Evolutionary conservation across 768 basidiomycete genomes (phyloP), one percentile per base, ranked within the genome.

Genomic region (Candolleomyces eurysporus): DNA sequence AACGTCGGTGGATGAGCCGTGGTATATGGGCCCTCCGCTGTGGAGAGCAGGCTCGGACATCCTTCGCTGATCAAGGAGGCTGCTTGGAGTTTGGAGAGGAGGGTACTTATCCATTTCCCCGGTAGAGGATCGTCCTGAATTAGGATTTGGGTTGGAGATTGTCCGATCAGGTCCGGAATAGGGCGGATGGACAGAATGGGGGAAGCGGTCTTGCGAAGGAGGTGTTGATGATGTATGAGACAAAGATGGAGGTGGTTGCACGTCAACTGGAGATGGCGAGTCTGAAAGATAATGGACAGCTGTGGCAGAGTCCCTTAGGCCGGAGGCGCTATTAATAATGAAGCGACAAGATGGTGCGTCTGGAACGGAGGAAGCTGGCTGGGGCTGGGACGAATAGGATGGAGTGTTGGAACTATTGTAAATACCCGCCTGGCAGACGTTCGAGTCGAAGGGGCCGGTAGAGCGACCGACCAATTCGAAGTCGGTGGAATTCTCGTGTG

Each of bases 21-120:
- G 64, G 68, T 83, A 78, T 57, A 78, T 64, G 70, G 76, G 77
- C 65, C 76, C 67, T 54, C 68, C 67, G 56, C 71, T 68, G 62
- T 81, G 77, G 63, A 82, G 75, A 58, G 83, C 74, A 51, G 87
- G 86, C 70, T 88, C 87, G 68, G 87, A 89, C 84, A 88, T 86
- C 71, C 87, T 84, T 68, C 87, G 79, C 57, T 85, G 84, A 75
- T 86, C 85, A 60, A 82, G 72, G 64, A 78, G 69, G 60, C 75
- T 65, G 67, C 66, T 68, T 21, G 49, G 49, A 67, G 72, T 66
- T 65, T 71, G 63, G 68, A 74, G 66, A 69, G 72, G 73, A 63
- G 73, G 68, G 69, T 71, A 76, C 67, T 77, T 75, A 64, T 75
- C 73, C 36, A 69, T 54, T 50, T 67, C 58, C 61, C 60, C 63